These are phyloP conservation scores for Saccharomyces hybrid DNA, from an alignment of 1,139 yeast species.

Conservation along the genomic window DNA sequence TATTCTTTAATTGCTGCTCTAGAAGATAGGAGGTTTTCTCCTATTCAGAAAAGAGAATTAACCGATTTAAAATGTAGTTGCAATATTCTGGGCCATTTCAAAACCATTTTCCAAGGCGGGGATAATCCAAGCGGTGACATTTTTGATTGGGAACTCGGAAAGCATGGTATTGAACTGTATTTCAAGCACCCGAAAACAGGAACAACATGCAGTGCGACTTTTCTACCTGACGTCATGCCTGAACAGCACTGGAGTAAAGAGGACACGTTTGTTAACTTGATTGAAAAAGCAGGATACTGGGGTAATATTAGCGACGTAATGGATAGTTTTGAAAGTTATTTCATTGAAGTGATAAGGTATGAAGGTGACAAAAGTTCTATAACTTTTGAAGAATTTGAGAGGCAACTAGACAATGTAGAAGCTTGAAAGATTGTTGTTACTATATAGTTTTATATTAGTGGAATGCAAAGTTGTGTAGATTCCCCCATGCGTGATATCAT, in stretches of 20 bases:
- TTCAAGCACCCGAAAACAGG: conserved; percentile 41
- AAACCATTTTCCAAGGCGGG: conserved; percentile 19
- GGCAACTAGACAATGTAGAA: conserved; percentile 3
- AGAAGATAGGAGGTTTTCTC: conserved; percentile 68
- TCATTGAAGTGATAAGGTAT: conserved; percentile 29
- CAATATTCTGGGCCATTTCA: conserved; percentile 26
- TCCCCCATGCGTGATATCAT: neutral
- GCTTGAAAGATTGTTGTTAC: neutral
- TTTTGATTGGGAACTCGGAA: conserved; percentile 73
- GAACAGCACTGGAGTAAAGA: conserved; percentile 79
- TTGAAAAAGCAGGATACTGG: conserved; percentile 51
- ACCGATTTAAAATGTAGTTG: conserved; percentile 38
- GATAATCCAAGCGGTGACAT: conserved; percentile 19
- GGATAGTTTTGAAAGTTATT: conserved; percentile 23
- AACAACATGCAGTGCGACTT: conserved; percentile 57
- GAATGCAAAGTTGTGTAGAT: neutral
- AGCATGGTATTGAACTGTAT: conserved; percentile 58
- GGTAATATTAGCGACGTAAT: conserved; percentile 14
- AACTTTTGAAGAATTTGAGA: conserved; percentile 18
- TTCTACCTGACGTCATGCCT: conserved; percentile 82
- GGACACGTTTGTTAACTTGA: conserved; percentile 62
- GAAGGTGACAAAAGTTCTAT: conserved; percentile 27
- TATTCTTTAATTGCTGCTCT: conserved; percentile 67
- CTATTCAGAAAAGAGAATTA: conserved; percentile 55
- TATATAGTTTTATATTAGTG: neutral